These are phyloP conservation scores for Xylariaceae sp. DNA, from an alignment of 2,329 filamentous ascomycete species.

Conservation along the genomic window DNA sequence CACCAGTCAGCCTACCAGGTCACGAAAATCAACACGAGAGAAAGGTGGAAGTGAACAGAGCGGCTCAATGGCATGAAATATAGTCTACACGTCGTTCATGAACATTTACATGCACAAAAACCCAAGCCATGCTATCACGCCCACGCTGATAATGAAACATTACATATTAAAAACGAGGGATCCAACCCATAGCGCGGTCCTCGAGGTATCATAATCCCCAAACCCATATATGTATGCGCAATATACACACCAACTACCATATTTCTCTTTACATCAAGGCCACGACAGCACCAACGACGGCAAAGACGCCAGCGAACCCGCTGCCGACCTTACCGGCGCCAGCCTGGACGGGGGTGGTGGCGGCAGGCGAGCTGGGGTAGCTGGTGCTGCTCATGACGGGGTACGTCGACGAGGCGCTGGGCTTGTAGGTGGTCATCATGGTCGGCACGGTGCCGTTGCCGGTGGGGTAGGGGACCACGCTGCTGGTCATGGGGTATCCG, in stretches of 20 bases:
- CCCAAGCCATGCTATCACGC: too few species aligned
- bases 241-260: not conserved
- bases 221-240: not conserved
- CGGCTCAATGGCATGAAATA: conserved; percentile 11
- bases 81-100: conserved; percentile 11
- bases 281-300: conserved; percentile 17
- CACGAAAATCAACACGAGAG: not conserved
- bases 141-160: conserved; percentile 10
- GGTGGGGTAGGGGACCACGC: conserved; percentile 6
- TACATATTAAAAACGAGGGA: conserved; percentile 16
- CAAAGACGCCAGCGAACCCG: conserved; percentile 19
- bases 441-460: conserved; percentile 6
- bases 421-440: conserved; percentile 3
- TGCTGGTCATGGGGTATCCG: conserved; percentile 3
- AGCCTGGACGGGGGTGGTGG: conserved; percentile 13
- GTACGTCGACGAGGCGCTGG: conserved; percentile 8
- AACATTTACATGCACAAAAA: conserved; percentile 8
- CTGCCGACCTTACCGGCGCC: conserved; percentile 22
- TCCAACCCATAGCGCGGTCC: not conserved
- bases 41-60: conserved; percentile 1
- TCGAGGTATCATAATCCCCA: not conserved
- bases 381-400: conserved; percentile 5
- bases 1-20: too few species aligned
- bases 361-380: conserved; percentile 8
- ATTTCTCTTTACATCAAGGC: conserved; percentile 20